These are phyloP conservation scores for Alternaria viburni DNA, from an alignment of 2,329 filamentous ascomycete genomes.

Conservation along the genomic window DNA sequence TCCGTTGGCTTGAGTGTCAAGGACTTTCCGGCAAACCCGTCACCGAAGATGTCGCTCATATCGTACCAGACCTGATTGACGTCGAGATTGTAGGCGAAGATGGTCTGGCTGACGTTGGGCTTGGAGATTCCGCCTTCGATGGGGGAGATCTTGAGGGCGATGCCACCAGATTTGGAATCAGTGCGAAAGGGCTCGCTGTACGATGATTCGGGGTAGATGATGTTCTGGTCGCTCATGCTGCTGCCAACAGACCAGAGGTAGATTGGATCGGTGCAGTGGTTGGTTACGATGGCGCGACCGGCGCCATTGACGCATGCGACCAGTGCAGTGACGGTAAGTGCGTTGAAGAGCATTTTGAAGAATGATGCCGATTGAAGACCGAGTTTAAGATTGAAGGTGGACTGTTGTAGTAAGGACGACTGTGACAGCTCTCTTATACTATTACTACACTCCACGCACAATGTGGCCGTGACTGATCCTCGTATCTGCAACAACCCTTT, in stretches of 20 bases:
- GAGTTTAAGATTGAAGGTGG: background rate
- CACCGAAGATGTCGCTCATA: slow-evolving; percentile 36
- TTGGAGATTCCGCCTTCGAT: slow-evolving; percentile 29
- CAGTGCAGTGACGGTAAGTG: slow-evolving; percentile 17
- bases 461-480: background rate
- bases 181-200: slow-evolving; percentile 33
- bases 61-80: slow-evolving; percentile 34
- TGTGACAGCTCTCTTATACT: background rate
- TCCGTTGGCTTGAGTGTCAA: slow-evolving; percentile 34
- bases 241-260: slow-evolving; percentile 41
- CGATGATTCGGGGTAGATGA: slow-evolving; percentile 27
- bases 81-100: slow-evolving; percentile 39
- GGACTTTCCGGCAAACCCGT: slow-evolving; percentile 32
- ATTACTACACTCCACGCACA: background rate
- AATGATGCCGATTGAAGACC: background rate
- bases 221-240: slow-evolving; percentile 19
- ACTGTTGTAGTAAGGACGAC: background rate
- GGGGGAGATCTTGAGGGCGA: slow-evolving; percentile 31
- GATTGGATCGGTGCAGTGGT: slow-evolving; percentile 36
- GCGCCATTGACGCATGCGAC: slow-evolving; percentile 19
- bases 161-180: slow-evolving; percentile 22
- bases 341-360: slow-evolving; percentile 20
- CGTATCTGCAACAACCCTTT: background rate
- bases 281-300: slow-evolving; percentile 41
- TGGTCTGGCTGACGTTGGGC: slow-evolving; percentile 37